These are phyloP conservation scores for thale cress (Arabidopsis thaliana) DNA, from an alignment of 345 rosid genomes.

Conservation along the genomic window DNA sequence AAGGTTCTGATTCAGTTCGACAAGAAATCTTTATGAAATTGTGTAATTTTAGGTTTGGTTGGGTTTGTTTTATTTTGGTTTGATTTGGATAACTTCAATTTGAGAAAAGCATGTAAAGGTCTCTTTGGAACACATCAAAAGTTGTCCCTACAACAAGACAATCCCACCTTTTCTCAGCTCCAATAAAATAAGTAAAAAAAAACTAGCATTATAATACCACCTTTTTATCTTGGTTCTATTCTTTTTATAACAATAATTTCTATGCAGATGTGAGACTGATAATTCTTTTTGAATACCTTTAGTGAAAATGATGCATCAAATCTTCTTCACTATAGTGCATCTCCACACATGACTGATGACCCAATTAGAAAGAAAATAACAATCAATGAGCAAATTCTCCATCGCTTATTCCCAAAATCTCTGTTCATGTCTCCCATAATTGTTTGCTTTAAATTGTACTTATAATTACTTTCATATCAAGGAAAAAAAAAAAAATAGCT, in stretches of 20 bases:
- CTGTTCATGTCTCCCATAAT: slow-evolving; percentile 10
- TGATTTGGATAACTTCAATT: slow-evolving; percentile 37
- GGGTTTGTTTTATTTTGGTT: background rate
- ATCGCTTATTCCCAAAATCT: slow-evolving; percentile 31
- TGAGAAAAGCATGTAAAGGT: slow-evolving; percentile 40
- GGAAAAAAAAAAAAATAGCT: background rate
- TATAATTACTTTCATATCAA: too few relatives aligned
- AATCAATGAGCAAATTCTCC: slow-evolving; percentile 20
- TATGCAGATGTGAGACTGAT: slow-evolving; percentile 41
- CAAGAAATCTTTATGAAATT: slow-evolving; percentile 5
- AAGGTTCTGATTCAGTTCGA: background rate
- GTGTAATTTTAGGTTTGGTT: background rate
- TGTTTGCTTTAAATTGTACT: background rate
- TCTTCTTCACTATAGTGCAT: slow-evolving; percentile 37
- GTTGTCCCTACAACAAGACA: slow-evolving; percentile 51
- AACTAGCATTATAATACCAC: slow-evolving; percentile 34
- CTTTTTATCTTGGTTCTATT: slow-evolving; percentile 34
- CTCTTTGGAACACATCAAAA: slow-evolving; percentile 49
- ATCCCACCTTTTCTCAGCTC: slow-evolving; percentile 53
- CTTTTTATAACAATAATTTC: slow-evolving; percentile 43
- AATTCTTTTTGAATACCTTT: slow-evolving; percentile 51
- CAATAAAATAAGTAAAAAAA: slow-evolving; percentile 43
- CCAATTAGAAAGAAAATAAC: slow-evolving; percentile 15
- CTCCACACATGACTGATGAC: slow-evolving; percentile 43
- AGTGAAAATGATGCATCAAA: slow-evolving; percentile 51